These are phyloP conservation scores for Akanthomyces dipterigenus DNA, from an alignment of 2,329 filamentous ascomycete species.

Conservation along the genomic window DNA sequence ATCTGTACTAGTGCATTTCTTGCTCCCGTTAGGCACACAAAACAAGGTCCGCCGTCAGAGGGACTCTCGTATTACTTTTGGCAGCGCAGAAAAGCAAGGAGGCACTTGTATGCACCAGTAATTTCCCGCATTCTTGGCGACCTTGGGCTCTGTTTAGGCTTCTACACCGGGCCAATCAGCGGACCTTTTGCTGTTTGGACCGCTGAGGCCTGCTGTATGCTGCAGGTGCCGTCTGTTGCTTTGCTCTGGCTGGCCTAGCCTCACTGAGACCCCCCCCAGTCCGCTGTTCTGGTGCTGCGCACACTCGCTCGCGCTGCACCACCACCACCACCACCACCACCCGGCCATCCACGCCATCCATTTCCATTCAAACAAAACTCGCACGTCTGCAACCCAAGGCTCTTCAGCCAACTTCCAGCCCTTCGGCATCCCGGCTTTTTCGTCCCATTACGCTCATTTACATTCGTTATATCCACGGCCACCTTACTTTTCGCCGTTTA, in stretches of 20 bases:
- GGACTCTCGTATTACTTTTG: neutral
- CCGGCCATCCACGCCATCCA: neutral
- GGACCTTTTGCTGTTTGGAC: neutral
- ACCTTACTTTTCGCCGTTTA: neutral
- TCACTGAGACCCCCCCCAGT: neutral
- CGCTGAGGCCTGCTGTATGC: neutral
- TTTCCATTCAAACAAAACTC: constrained; percentile 10
- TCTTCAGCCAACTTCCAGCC: constrained; percentile 5
- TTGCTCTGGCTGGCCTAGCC: neutral
- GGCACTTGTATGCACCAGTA: constrained; percentile 18
- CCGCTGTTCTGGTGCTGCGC: neutral
- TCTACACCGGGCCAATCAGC: neutral
- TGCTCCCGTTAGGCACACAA: constrained; percentile 6
- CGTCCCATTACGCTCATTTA: constrained; percentile 7
- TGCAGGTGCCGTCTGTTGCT: neutral
- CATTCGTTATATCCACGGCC: neutral
- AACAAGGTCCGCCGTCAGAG: constrained; percentile 18
- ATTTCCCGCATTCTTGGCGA: constrained; percentile 29
- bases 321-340: neutral
- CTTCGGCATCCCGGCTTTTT: constrained; percentile 7
- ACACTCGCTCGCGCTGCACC: neutral
- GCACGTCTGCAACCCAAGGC: neutral
- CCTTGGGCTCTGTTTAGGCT: neutral
- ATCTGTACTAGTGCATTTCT: neutral
- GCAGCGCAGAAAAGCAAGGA: neutral